These are phyloP conservation scores for Starmerella cellae DNA, from an alignment of 805 yeast genomes.

Conservation along the genomic window DNA sequence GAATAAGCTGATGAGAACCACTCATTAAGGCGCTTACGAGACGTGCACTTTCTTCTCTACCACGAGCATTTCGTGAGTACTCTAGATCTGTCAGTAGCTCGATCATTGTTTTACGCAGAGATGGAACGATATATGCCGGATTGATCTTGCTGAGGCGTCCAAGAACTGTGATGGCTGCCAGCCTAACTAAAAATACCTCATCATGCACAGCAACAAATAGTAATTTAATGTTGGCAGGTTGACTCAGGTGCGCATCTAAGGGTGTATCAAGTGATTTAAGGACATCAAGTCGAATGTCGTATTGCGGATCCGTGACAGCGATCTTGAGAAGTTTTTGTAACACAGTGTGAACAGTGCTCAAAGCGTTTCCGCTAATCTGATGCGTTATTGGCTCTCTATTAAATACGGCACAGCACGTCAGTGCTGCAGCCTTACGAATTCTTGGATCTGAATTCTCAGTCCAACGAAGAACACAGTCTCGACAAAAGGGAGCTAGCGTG, in stretches of 20 bases:
- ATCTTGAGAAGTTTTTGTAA: slow-evolving; percentile 65
- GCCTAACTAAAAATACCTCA: slow-evolving; percentile 71
- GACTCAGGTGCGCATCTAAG: slow-evolving; percentile 86
- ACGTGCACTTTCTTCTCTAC: slow-evolving; percentile 76
- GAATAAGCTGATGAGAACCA: slow-evolving; percentile 67
- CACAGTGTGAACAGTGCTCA: slow-evolving; percentile 73
- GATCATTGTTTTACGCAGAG: slow-evolving; percentile 70
- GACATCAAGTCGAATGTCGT: slow-evolving; percentile 75
- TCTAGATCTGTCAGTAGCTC: slow-evolving; percentile 77
- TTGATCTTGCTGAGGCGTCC: slow-evolving; percentile 77
- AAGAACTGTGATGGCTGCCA: slow-evolving; percentile 60
- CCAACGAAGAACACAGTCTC: slow-evolving; percentile 71
- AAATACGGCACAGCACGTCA: slow-evolving; percentile 68
- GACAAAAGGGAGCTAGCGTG: slow-evolving; percentile 74
- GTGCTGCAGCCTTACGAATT: slow-evolving; percentile 72
- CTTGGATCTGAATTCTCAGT: slow-evolving; percentile 66
- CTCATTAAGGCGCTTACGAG: slow-evolving; percentile 60
- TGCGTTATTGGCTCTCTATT: slow-evolving; percentile 69
- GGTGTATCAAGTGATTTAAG: slow-evolving; percentile 55
- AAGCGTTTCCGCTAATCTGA: slow-evolving; percentile 68
- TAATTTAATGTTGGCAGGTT: slow-evolving; percentile 76
- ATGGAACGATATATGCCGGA: slow-evolving; percentile 93
- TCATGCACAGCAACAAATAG: slow-evolving; percentile 84
- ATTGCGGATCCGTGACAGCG: slow-evolving; percentile 76
- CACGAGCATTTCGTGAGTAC: slow-evolving; percentile 59